These are phyloP conservation scores for Corylus americana DNA, from an alignment of 306 rosid species.

Conservation along the genomic window DNA sequence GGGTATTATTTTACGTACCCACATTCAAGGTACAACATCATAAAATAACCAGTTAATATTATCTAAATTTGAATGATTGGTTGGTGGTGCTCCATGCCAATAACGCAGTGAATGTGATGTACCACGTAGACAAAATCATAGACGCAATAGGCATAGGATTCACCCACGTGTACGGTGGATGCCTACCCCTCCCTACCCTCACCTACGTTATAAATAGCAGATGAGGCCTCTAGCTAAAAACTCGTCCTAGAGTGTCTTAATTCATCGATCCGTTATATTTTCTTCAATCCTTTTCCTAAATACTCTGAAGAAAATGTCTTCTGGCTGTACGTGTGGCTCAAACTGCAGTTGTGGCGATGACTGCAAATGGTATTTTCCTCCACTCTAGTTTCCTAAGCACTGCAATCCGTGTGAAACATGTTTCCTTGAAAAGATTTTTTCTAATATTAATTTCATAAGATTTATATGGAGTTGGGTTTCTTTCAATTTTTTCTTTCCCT, in stretches of 20 bases:
- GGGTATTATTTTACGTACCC: too few species aligned
- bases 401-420: too few species aligned
- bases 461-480: neutral
- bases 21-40: too few species aligned
- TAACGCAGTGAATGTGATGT: neutral
- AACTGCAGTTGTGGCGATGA: neutral
- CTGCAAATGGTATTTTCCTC: slow-evolving; percentile 13
- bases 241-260: neutral
- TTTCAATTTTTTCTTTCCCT: neutral
- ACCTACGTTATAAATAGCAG: slow-evolving; percentile 21
- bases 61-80: neutral
- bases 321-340: slow-evolving; percentile 27
- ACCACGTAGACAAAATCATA: neutral
- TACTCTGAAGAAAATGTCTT: slow-evolving; percentile 16
- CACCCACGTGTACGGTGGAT: slow-evolving; percentile 51
- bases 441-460: too few species aligned
- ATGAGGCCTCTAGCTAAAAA: neutral
- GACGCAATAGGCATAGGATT: neutral
- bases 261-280: too few species aligned
- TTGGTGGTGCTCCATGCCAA: neutral
- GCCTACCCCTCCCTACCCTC: neutral
- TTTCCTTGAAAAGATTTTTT: too few species aligned
- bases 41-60: too few species aligned
- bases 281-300: neutral
- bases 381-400: too few species aligned